Evolutionary conservation across 306 rosid species (phyloP).

Genomic region (Lathyrus tuberosus): DNA sequence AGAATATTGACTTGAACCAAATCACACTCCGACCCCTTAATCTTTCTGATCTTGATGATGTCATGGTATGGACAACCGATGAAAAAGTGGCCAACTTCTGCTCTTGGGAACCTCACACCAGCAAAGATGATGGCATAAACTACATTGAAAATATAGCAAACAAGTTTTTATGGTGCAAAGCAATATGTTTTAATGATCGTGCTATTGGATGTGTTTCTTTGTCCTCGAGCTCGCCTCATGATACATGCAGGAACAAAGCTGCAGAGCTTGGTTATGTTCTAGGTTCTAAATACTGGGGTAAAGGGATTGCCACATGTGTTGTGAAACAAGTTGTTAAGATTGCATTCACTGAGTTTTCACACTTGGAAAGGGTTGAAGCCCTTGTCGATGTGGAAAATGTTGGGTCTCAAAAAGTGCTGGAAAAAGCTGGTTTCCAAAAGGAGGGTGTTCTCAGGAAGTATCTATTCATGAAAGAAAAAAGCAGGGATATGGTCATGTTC

Average conservation of each 20-base stretch:
- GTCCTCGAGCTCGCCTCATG: slow-evolving; percentile 36
- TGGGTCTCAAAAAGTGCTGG: slow-evolving; percentile 71
- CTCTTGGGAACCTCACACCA: slow-evolving; percentile 61
- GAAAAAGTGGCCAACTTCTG: slow-evolving; percentile 58
- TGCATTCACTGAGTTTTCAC: slow-evolving; percentile 52
- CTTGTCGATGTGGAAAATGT: slow-evolving; percentile 66
- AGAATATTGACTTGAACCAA: slow-evolving; percentile 33
- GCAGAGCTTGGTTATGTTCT: slow-evolving; percentile 66
- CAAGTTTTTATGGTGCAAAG: slow-evolving; percentile 55
- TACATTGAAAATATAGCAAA: slow-evolving; percentile 43
- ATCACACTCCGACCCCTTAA: slow-evolving; percentile 56
- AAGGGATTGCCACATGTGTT: slow-evolving; percentile 65
- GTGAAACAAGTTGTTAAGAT: slow-evolving; percentile 56
- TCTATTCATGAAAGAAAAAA: slow-evolving; percentile 44
- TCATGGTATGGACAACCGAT: slow-evolving; percentile 66
- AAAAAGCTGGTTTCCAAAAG: slow-evolving; percentile 69
- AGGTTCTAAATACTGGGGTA: slow-evolving; percentile 68
- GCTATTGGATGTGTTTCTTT: slow-evolving; percentile 62
- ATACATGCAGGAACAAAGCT: slow-evolving; percentile 41
- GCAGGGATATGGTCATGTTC: slow-evolving; percentile 56
- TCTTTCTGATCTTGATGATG: slow-evolving; percentile 66
- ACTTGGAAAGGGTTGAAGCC: slow-evolving; percentile 80
- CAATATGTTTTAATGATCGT: slow-evolving; percentile 57
- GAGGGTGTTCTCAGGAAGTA: slow-evolving; percentile 72
- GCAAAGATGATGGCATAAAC: slow-evolving; percentile 53